These are phyloP conservation scores for Avicennia marina DNA, from an alignment of 257 asterid genomes.

Conservation along the genomic window DNA sequence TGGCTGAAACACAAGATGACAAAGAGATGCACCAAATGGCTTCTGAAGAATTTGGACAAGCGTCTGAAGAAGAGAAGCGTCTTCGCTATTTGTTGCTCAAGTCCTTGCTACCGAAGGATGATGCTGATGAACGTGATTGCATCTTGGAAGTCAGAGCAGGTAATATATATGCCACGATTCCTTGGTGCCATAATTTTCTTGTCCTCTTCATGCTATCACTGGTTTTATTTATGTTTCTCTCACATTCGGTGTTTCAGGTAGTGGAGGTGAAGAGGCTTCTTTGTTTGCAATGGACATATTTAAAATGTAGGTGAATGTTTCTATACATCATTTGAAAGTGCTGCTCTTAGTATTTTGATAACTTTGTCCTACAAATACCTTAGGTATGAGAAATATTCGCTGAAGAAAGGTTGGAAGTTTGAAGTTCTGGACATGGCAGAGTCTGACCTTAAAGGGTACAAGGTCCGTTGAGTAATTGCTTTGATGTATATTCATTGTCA, in stretches of 20 bases:
- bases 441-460: conserved; percentile 84
- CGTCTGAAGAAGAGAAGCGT: conserved; percentile 63
- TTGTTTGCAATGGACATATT: conserved; percentile 94
- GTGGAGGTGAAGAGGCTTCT: conserved; percentile 98
- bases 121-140: conserved; percentile 89
- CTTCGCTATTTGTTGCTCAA: conserved; percentile 63
- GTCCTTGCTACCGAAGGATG: conserved; percentile 87
- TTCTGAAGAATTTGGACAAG: conserved; percentile 67
- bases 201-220: background rate
- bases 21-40: conserved; percentile 89
- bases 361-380: conserved; percentile 15
- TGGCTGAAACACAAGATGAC: conserved; percentile 72
- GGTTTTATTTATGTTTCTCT: background rate
- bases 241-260: conserved; percentile 41
- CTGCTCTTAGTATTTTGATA: background rate
- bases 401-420: conserved; percentile 82
- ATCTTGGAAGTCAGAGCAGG: conserved; percentile 99
- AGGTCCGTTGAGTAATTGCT: conserved; percentile 41
- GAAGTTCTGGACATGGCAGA: conserved; percentile 73
- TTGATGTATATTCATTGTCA: too few species aligned
- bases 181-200: background rate
- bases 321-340: conserved; percentile 1
- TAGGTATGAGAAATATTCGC: conserved; percentile 88
- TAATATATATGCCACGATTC: conserved; percentile 20
- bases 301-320: conserved; percentile 52